Evolutionary conservation across 2,329 filamentous ascomycete species (phyloP).

Genomic region (Drechslerella dactyloides): DNA sequence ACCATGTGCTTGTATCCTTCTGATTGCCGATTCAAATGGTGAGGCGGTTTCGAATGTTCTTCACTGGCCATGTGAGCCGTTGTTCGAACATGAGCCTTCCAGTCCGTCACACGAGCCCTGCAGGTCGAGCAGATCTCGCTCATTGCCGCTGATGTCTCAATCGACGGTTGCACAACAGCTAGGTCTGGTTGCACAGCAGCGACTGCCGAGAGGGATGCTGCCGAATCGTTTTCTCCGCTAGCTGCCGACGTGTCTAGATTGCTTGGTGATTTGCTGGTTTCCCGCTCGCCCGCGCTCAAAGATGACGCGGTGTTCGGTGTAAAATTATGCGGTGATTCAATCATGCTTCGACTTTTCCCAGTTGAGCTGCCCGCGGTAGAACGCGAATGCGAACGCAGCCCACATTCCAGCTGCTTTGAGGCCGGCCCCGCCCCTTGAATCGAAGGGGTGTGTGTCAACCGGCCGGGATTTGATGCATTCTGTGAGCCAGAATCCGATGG

Average conservation of each 20-base stretch:
- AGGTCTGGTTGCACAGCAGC: conserved; percentile 30
- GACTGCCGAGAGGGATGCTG: conserved; percentile 19
- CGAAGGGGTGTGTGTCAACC: conserved; percentile 52
- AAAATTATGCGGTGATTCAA: conserved; percentile 41
- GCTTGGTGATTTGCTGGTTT: conserved; percentile 1
- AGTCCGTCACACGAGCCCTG: conserved; percentile 63
- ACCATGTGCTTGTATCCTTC: conserved; percentile 73
- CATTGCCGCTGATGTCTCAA: conserved; percentile 40
- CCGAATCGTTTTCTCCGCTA: conserved; percentile 24
- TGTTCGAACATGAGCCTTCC: conserved; percentile 65
- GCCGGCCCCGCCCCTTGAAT: conserved; percentile 41
- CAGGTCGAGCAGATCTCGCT: conserved; percentile 65
- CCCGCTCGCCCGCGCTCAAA: conserved; percentile 3
- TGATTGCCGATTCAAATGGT: conserved; percentile 71
- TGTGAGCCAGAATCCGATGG: conserved; percentile 57
- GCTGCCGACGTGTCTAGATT: conserved; percentile 50
- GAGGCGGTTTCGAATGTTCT: conserved; percentile 73
- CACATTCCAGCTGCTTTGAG: conserved; percentile 46
- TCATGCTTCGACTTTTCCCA: conserved; percentile 27
- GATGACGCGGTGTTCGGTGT: conserved; percentile 2
- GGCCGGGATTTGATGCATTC: conserved; percentile 32
- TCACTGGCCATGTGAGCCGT: conserved; percentile 75
- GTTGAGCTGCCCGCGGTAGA: conserved; percentile 16
- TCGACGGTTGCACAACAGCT: conserved; percentile 48
- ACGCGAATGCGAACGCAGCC: conserved; percentile 10